Conservation (phyloP, 129 eudicot genomes). For the Tanacetum coccineum region DNA sequence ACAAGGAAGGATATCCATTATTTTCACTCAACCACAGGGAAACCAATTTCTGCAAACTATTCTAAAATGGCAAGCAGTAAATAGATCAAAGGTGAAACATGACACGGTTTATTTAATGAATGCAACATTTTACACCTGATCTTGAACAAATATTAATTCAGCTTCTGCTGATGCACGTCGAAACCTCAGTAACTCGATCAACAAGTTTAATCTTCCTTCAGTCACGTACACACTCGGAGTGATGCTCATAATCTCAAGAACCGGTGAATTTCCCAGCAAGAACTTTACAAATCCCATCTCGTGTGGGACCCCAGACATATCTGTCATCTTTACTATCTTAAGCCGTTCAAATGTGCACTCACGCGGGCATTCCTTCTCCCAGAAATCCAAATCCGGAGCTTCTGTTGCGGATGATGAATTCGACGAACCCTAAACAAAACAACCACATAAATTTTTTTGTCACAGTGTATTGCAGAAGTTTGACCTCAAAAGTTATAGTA, state of each 20-base stretch:
- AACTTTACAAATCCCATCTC: constrained; percentile 81
- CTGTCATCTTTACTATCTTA: constrained; percentile 69
- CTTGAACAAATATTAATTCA: constrained; percentile 54
- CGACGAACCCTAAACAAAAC: constrained; percentile 58
- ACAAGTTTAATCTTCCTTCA: constrained; percentile 53
- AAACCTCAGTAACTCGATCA: constrained; percentile 66
- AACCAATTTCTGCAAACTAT: too few relatives aligned
- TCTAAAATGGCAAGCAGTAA: background rate
- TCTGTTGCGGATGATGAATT: constrained; percentile 42
- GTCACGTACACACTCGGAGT: constrained; percentile 59
- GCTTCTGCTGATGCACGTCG: constrained; percentile 90
- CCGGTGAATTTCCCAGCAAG: constrained; percentile 68
- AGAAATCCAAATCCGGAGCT: constrained; percentile 52
- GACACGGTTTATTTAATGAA: constrained; percentile 5
- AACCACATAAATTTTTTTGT: background rate
- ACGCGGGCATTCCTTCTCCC: constrained; percentile 51
- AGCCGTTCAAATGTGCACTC: constrained; percentile 47
- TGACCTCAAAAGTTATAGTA: constrained; percentile 11
- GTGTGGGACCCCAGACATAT: constrained; percentile 56
- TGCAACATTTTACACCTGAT: constrained; percentile 38
- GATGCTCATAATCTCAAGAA: constrained; percentile 61
- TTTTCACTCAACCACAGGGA: too few relatives aligned
- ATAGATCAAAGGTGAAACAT: background rate
- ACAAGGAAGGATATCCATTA: too few relatives aligned
- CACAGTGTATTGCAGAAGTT: background rate